Evolutionary conservation across 202 grass and related monocot genomes (phyloP).

Genomic region (Zoysia matrella): DNA sequence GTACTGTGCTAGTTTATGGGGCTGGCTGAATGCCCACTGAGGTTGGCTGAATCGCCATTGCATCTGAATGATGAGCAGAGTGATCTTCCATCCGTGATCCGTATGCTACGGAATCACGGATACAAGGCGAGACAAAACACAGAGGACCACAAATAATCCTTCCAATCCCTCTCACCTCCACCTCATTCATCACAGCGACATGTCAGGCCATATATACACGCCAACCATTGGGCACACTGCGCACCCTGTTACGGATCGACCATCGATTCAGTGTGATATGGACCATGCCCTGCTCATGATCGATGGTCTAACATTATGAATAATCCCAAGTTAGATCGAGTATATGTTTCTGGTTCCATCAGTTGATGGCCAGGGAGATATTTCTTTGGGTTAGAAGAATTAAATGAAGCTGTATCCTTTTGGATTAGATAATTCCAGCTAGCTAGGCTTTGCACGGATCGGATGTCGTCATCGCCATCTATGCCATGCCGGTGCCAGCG

Average conservation of each 20-base stretch:
- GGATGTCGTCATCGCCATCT: not conserved
- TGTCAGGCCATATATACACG: too few relatives aligned
- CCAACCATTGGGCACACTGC: too few relatives aligned
- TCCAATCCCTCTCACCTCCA: too few relatives aligned
- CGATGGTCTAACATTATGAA: too few relatives aligned
- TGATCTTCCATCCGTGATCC: constrained; percentile 16
- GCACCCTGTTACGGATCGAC: too few relatives aligned
- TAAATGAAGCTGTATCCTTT: not conserved
- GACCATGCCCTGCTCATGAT: too few relatives aligned
- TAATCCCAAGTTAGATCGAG: too few relatives aligned
- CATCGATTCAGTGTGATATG: too few relatives aligned
- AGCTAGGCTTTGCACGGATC: not conserved
- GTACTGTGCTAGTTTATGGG: too few relatives aligned
- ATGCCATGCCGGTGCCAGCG: not conserved
- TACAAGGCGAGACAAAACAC: constrained; percentile 11
- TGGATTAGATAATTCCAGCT: not conserved
- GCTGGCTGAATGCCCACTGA: too few relatives aligned
- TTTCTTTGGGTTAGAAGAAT: not conserved
- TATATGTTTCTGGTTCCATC: not conserved
- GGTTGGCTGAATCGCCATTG: not conserved
- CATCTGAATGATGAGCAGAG: not conserved
- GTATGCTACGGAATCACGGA: constrained; percentile 44
- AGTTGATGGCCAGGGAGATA: not conserved
- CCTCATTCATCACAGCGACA: too few relatives aligned
- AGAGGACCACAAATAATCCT: constrained; percentile 3